Evolutionary conservation across 352 stramenopile genomes (phyloP), one percentile per base, ranked within the genome.

Genomic region (Pythium pectinolyticum): DNA sequence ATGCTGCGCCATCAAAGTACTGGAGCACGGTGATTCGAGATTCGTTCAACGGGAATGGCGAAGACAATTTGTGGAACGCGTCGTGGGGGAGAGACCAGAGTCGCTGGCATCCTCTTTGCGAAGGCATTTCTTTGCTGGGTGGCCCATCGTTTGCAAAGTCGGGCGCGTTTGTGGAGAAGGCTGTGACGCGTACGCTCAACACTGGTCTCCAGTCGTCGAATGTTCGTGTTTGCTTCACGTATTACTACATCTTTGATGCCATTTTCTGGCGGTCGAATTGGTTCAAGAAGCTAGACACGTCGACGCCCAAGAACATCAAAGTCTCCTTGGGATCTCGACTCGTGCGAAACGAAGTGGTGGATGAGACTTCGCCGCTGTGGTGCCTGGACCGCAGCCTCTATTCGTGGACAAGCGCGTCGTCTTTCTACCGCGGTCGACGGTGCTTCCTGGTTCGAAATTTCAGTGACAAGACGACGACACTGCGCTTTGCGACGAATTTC

Each of bases 231-330:
- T 75, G 66, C 39, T 86, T 89, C 60, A 85, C 80, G 10, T 85
- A 86, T 34, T 89, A 86, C 47, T 84, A 86, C 63, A 70, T 82
- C 17, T 85, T 84, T 53, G 67, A 82, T 8, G 63, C 78, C 3
- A 75, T 17, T n/a, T 34, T 17, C 46, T 24, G 37, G 9, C 61
- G 45, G 24, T 27, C 61, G 9, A 60, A 61, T 15, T 76, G 69
- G 65, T 53, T 58, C 20, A 57, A 63, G 24, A 61, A 74, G 37
- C 53, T 72, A 47, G 75, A 73, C 41, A 73, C 48, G 28, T 66
- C 64, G 1, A 73, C 78, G 11, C 46, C 72, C 17, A 82, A 78
- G 31, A 69, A 66, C 28, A 77, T 88, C 58, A 73, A 65, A 32
- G 61, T 88, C 39, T 84, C 66, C 39, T 53, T 88, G 11, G 75